Evolutionary conservation across 306 rosid species (phyloP).

Genomic region (Luffa aegyptiaca): DNA sequence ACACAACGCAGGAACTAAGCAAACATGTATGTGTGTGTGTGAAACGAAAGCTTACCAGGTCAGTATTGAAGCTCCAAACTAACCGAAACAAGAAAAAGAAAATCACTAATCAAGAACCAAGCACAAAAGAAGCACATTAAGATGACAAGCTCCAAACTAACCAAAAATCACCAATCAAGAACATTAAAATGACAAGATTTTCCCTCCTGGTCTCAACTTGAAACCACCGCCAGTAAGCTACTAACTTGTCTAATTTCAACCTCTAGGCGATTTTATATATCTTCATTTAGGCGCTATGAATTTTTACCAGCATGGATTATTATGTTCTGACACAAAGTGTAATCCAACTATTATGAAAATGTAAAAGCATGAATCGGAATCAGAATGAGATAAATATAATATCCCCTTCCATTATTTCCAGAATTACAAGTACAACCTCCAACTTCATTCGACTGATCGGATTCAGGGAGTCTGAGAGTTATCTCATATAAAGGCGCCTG

Average conservation of each 20-base stretch:
- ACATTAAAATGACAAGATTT: not conserved
- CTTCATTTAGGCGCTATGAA: not conserved
- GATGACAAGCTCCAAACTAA: not conserved
- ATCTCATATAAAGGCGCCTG: slow-evolving; percentile 52
- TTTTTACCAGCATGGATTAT: not conserved
- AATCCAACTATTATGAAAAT: not conserved
- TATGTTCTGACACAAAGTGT: not conserved
- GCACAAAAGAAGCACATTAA: not conserved
- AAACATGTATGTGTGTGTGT: not conserved
- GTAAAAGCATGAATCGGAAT: no score
- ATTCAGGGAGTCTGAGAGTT: slow-evolving; percentile 27
- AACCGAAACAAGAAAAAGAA: not conserved
- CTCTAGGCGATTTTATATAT: not conserved
- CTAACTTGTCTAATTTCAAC: not conserved
- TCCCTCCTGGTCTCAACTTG: not conserved
- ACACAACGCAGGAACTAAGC: not conserved
- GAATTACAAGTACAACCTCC: slow-evolving; percentile 36
- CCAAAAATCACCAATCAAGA: not conserved
- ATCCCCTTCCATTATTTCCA: not conserved
- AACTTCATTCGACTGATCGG: slow-evolving; percentile 8
- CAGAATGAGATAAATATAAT: not conserved
- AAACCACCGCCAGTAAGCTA: not conserved
- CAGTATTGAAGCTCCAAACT: not conserved
- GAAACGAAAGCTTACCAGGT: not conserved
- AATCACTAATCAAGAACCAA: not conserved